These are phyloP conservation scores for Komagataella kurtzmanii DNA, from an alignment of 805 yeast species.

Conservation along the genomic window DNA sequence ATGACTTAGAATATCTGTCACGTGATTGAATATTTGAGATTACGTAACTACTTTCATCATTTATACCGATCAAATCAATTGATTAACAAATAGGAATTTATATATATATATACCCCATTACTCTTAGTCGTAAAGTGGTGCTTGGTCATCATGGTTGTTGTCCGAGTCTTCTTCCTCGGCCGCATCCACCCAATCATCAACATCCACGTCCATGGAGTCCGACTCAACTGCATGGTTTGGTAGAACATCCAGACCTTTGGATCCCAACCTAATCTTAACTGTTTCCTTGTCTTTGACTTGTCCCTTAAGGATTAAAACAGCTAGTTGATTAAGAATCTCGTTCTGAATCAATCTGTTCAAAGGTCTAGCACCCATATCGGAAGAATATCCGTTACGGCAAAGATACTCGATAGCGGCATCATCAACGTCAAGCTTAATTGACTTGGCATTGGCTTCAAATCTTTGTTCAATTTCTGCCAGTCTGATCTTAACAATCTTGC, in stretches of 20 bases:
- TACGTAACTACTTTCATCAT: background rate
- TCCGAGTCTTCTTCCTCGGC: conserved; percentile 42
- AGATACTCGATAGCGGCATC: conserved; percentile 71
- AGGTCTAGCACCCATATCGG: conserved; percentile 95
- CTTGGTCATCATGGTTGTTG: conserved; percentile 8
- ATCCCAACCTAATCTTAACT: conserved; percentile 45
- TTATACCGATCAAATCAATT: background rate
- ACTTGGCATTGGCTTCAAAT: conserved; percentile 74
- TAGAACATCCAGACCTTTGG: conserved; percentile 60
- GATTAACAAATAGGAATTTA: background rate
- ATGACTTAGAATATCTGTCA: background rate
- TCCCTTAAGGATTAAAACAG: conserved; percentile 76
- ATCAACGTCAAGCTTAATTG: conserved; percentile 57
- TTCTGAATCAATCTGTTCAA: conserved; percentile 83
- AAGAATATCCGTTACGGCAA: conserved; percentile 77
- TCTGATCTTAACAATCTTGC: conserved; percentile 82
- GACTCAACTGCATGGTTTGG: conserved; percentile 69
- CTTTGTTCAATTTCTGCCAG: conserved; percentile 75
- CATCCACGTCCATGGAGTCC: conserved; percentile 39
- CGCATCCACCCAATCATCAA: conserved; percentile 49
- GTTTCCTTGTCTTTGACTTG: conserved; percentile 81
- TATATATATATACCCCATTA: background rate
- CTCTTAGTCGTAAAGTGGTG: conserved; percentile 7
- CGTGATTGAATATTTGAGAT: background rate
- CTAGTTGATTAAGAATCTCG: conserved; percentile 78